Evolutionary conservation across 1,284 basidiomycete genomes (phyloP).

Genomic region (Rhodotorula sp.): DNA sequence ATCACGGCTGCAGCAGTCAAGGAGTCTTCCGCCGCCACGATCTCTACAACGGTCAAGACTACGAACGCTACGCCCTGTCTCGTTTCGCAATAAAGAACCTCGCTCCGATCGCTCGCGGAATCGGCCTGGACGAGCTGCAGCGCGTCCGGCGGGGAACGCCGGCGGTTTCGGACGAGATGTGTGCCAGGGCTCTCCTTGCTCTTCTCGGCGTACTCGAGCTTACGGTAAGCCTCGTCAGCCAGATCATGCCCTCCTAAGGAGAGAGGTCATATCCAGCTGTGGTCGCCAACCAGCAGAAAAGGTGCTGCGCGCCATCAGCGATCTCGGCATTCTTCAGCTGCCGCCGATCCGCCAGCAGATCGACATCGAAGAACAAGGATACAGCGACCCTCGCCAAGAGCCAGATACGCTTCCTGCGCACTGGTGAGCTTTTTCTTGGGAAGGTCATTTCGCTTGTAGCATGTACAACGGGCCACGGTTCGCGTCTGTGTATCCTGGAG

Average conservation of each 20-base stretch:
- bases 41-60: background rate
- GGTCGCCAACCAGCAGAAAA: too few relatives aligned
- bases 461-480: too few relatives aligned
- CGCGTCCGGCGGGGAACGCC: background rate
- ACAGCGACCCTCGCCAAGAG: background rate
- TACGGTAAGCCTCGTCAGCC: background rate
- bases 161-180: slow-evolving; percentile 13
- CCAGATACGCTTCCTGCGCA: background rate
- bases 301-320: background rate
- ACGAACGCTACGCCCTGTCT: background rate
- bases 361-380: background rate
- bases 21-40: slow-evolving; percentile 2
- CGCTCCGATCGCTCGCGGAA: background rate
- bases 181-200: background rate
- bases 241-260: too few relatives aligned
- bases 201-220: slow-evolving; percentile 10
- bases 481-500: too few relatives aligned
- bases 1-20: background rate
- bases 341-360: background rate
- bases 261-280: too few relatives aligned
- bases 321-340: slow-evolving; percentile 8
- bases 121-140: slow-evolving; percentile 5
- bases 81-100: background rate
- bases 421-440: background rate
- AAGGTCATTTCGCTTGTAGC: background rate